Conservation (phyloP, 768 basidiomycete genomes). For the Suillus decipiens region DNA sequence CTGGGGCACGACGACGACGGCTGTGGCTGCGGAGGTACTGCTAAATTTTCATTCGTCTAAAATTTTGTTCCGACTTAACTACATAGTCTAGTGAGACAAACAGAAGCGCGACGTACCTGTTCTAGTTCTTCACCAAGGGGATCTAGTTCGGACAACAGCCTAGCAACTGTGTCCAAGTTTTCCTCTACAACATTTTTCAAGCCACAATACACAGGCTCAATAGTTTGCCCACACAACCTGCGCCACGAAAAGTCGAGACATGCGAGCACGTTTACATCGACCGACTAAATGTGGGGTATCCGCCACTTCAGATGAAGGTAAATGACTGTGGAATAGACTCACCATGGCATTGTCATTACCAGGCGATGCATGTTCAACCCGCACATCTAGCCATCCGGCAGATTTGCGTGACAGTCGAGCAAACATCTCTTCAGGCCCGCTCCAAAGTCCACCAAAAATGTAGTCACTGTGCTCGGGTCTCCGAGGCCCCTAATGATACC, state of each 20-base stretch:
- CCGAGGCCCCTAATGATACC: not conserved
- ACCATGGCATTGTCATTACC: slow-evolving; percentile 16
- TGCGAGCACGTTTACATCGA: slow-evolving; percentile 17
- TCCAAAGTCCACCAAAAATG: not conserved
- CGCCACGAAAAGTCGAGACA: slow-evolving; percentile 27
- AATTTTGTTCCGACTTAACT: not conserved
- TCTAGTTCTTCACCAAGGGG: slow-evolving; percentile 18
- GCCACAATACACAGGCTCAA: slow-evolving; percentile 37
- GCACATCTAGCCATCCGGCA: slow-evolving; percentile 15
- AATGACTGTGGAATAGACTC: slow-evolving; percentile 7
- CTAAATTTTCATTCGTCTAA: not conserved
- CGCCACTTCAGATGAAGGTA: not conserved
- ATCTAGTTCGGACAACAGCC: slow-evolving; percentile 45
- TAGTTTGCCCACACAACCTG: slow-evolving; percentile 30
- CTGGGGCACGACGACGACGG: not conserved
- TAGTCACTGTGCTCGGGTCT: not conserved
- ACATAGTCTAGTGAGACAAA: not conserved
- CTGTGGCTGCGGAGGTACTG: slow-evolving; percentile 3
- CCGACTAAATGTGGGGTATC: slow-evolving; percentile 10
- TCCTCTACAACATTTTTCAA: slow-evolving; percentile 37
- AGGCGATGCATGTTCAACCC: slow-evolving; percentile 12
- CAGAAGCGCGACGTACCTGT: slow-evolving; percentile 16
- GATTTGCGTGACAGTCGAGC: slow-evolving; percentile 15
- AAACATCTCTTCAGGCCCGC: slow-evolving; percentile 11
- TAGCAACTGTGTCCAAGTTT: slow-evolving; percentile 45